phyloP scores from a whole-genome alignment of 768 basidiomycete genomes.

The Termitomyces sp. region DNA sequence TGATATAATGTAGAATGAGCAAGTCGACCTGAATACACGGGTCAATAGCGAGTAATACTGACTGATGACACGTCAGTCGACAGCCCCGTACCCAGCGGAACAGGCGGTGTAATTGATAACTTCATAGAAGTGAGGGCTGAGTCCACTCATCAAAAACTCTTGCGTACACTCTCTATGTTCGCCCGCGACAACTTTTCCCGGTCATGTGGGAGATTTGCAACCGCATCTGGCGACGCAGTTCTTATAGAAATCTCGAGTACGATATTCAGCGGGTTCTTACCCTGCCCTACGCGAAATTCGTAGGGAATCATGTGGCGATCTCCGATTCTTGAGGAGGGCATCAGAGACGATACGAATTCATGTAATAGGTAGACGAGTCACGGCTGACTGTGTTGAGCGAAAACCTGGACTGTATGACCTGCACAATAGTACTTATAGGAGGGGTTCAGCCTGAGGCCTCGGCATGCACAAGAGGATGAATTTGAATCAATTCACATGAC shows the following conservation, averaged over 20 bases:
- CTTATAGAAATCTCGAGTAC: conserved; percentile 54
- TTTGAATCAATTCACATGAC: conserved; percentile 13
- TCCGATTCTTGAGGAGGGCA: conserved; percentile 47
- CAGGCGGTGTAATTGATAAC: no score
- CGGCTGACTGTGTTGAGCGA: conserved; percentile 34
- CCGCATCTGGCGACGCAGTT: conserved; percentile 43
- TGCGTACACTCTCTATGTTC: conserved; percentile 26
- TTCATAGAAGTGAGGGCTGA: no score
- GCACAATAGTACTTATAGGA: conserved; percentile 31
- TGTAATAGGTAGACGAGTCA: conserved; percentile 50
- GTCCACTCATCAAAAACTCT: no score
- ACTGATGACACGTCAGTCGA: no score
- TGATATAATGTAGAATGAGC: no score
- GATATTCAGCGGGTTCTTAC: conserved; percentile 38
- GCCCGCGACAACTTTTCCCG: conserved; percentile 27
- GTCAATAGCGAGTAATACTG: no score
- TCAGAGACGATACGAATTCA: conserved; percentile 56
- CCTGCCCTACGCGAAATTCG: conserved; percentile 15
- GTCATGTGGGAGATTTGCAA: conserved; percentile 34
- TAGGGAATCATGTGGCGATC: conserved; percentile 35
- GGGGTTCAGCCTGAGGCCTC: conserved; percentile 39
- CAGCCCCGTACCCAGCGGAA: no score
- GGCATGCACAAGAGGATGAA: conserved; percentile 53
- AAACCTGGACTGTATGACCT: conserved; percentile 33
- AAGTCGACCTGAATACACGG: no score